Conservation (phyloP, 2,329 filamentous ascomycete genomes). For the Verticillium zaregamsianum region DNA sequence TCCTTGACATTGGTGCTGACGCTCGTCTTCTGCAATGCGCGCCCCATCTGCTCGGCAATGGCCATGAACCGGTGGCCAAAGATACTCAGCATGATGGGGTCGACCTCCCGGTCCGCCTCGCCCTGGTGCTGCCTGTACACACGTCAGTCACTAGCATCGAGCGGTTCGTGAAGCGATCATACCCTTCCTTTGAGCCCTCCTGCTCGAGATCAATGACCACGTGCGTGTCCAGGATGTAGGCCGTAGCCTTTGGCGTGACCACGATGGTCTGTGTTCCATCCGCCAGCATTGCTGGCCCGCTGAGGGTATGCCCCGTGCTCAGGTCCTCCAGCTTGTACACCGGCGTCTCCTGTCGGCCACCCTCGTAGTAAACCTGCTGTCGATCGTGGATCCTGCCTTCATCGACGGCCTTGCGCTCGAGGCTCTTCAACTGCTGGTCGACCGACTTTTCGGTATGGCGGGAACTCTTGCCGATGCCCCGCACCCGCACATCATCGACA, state of each 20-base stretch:
- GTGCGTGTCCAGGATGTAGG: conserved; percentile 77
- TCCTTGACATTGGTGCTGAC: conserved; percentile 82
- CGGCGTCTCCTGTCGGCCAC: conserved; percentile 70
- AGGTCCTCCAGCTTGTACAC: conserved; percentile 80
- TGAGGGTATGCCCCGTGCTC: conserved; percentile 64
- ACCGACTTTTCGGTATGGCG: conserved; percentile 75
- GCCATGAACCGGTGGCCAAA: conserved; percentile 84
- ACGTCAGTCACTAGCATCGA: background rate
- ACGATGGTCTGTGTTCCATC: conserved; percentile 91
- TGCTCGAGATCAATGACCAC: conserved; percentile 81
- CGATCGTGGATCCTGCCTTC: conserved; percentile 60
- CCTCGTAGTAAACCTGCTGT: conserved; percentile 68
- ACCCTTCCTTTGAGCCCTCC: conserved; percentile 27
- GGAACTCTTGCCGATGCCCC: conserved; percentile 75
- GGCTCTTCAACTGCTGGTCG: conserved; percentile 49
- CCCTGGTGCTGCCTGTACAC: conserved; percentile 4
- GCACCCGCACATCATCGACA: conserved; percentile 81
- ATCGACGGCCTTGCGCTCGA: conserved; percentile 55
- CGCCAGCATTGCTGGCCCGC: conserved; percentile 80
- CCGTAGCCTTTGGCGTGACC: conserved; percentile 72
- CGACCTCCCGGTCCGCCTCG: conserved; percentile 30
- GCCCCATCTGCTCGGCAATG: conserved; percentile 81
- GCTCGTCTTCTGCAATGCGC: conserved; percentile 74
- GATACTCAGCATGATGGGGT: conserved; percentile 75
- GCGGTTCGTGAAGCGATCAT: background rate